Conservation (phyloP, 768 basidiomycete species). For the Macrolepiota fuliginosa region DNA sequence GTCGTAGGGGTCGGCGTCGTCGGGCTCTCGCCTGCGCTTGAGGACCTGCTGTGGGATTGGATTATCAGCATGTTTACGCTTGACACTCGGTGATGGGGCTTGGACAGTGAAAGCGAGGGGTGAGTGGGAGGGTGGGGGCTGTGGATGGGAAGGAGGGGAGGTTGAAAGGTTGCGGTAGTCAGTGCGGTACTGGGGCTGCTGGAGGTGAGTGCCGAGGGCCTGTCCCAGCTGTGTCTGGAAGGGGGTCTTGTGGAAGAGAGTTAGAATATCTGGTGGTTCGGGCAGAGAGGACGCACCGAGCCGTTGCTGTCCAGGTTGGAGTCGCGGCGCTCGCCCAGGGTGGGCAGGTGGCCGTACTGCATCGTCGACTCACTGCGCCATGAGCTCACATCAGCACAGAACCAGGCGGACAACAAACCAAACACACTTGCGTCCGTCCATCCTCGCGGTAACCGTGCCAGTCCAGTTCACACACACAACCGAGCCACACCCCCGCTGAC, state of each 20-base stretch:
- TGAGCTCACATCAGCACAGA: conserved; percentile 11
- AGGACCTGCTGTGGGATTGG: conserved; percentile 21
- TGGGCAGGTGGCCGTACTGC: conserved; percentile 56
- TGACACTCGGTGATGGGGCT: conserved; percentile 37
- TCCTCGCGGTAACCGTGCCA: conserved; percentile 2
- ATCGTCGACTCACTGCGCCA: conserved; percentile 51
- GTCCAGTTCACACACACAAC: conserved; percentile 22
- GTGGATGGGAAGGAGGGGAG: conserved; percentile 34
- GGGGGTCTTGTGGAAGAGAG: conserved; percentile 34
- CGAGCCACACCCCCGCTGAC: conserved; percentile 18
- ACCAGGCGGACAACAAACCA: conserved; percentile 9
- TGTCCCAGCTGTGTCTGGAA: conserved; percentile 58
- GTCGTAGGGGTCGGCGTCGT: conserved; percentile 40
- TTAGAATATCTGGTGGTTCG: conserved; percentile 26
- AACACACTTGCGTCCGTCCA: conserved; percentile 18
- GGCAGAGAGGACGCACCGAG: conserved; percentile 45
- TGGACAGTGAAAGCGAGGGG: conserved; percentile 37
- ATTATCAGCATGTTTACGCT: conserved; percentile 41
- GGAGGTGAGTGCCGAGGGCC: conserved; percentile 54
- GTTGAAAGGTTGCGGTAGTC: conserved; percentile 39
- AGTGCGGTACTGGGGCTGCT: conserved; percentile 20
- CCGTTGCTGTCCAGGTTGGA: conserved; percentile 54
- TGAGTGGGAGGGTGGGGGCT: conserved; percentile 31
- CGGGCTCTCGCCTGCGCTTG: conserved; percentile 16
- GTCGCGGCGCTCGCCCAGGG: conserved; percentile 50